These are phyloP conservation scores for Cinnamomum micranthum DNA, from an alignment of 164 flowering plant genomes.

Conservation along the genomic window DNA sequence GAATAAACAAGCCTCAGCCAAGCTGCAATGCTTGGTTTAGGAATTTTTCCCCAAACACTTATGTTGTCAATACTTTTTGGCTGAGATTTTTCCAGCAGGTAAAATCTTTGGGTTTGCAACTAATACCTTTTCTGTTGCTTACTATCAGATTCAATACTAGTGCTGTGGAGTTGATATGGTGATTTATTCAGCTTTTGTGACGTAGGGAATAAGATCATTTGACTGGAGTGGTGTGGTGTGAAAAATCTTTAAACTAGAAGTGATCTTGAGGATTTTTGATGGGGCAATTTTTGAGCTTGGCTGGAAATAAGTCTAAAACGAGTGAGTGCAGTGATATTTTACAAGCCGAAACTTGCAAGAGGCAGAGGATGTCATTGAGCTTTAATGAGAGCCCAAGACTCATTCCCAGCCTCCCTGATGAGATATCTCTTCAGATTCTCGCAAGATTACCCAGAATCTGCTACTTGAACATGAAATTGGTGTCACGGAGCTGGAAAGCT, in stretches of 20 bases:
- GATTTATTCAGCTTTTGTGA: neutral
- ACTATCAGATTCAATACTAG: neutral
- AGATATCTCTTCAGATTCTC: constrained; percentile 74
- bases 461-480: constrained; percentile 48
- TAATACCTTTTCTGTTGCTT: neutral
- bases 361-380: constrained; percentile 49
- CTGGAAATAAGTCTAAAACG: constrained; percentile 25
- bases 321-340: constrained; percentile 25
- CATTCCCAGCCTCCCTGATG: constrained; percentile 85
- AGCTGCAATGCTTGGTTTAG: neutral
- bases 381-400: constrained; percentile 41
- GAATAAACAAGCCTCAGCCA: neutral
- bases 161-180: neutral
- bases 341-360: constrained; percentile 49
- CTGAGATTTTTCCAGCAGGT: too few relatives aligned
- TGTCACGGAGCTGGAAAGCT: constrained; percentile 67
- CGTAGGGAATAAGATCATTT: neutral
- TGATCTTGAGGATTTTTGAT: constrained; percentile 22
- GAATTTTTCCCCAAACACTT: neutral
- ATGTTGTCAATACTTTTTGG: neutral
- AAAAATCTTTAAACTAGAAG: neutral
- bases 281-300: constrained; percentile 70
- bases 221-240: neutral
- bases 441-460: constrained; percentile 68
- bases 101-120: neutral